These are phyloP conservation scores for Colletotrichum echinochloae DNA, from an alignment of 2,329 filamentous ascomycete species.

Conservation along the genomic window DNA sequence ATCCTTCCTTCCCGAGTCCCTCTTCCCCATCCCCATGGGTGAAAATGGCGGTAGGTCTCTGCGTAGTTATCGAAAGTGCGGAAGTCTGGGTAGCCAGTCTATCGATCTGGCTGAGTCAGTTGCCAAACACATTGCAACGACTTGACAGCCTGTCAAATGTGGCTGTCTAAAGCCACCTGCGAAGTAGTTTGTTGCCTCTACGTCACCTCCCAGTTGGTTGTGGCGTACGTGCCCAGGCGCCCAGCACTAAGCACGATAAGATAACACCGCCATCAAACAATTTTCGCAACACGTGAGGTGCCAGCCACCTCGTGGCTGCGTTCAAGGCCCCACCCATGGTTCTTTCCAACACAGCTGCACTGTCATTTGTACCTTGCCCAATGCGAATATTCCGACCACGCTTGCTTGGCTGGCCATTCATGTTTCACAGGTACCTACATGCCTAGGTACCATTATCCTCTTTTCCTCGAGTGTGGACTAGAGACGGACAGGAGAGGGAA, in stretches of 20 bases:
- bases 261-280: no score
- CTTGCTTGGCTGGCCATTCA: background rate
- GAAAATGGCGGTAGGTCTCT: background rate
- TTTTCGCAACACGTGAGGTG: background rate
- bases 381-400: conserved; percentile 16
- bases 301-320: background rate
- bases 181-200: no score
- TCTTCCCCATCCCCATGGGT: background rate
- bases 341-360: background rate
- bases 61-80: background rate
- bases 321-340: background rate
- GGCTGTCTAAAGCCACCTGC: background rate
- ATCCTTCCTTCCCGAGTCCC: background rate
- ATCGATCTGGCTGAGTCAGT: background rate
- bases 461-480: background rate
- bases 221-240: no score
- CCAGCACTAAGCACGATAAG: no score
- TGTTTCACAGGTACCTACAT: background rate
- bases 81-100: background rate
- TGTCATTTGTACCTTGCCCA: background rate
- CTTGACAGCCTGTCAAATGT: background rate
- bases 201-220: background rate
- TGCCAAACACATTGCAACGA: background rate
- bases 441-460: background rate
- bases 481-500: background rate